These are phyloP conservation scores for Diaporthe citri DNA, from an alignment of 2,329 filamentous ascomycete species.

Conservation along the genomic window DNA sequence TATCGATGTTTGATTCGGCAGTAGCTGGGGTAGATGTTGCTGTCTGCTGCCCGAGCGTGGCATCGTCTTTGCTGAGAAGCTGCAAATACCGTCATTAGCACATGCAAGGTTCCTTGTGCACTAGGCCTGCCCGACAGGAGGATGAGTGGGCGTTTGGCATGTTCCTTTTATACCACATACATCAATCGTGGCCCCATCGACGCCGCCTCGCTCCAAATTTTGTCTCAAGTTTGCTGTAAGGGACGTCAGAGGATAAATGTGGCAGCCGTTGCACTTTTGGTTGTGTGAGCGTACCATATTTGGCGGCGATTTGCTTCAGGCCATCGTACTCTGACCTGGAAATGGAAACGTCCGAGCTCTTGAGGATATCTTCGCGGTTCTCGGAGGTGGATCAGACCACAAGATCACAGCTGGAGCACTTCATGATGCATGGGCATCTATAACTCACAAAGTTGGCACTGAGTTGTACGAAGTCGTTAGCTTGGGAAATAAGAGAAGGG, in stretches of 20 bases:
- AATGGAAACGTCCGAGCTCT: conserved; percentile 63
- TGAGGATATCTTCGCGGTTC: conserved; percentile 48
- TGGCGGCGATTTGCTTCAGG: conserved; percentile 63
- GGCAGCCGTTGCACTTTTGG: conserved; percentile 31
- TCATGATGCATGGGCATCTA: conserved; percentile 24
- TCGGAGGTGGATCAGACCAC: conserved; percentile 32
- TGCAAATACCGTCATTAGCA: conserved; percentile 23
- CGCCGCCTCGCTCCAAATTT: conserved; percentile 64
- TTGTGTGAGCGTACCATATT: conserved; percentile 64
- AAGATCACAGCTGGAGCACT: conserved; percentile 21
- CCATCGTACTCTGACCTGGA: conserved; percentile 71
- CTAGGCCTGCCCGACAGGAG: background rate
- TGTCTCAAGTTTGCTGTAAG: conserved; percentile 57
- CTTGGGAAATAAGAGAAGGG: conserved; percentile 1
- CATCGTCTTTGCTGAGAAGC: conserved; percentile 48
- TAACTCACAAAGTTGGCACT: conserved; percentile 63
- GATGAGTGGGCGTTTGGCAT: background rate
- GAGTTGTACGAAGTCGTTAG: conserved; percentile 2
- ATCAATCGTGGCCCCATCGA: conserved; percentile 59
- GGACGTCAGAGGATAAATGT: conserved; percentile 37
- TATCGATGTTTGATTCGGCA: conserved; percentile 16
- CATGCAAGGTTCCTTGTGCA: background rate
- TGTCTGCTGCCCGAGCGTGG: conserved; percentile 42
- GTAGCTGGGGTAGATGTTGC: background rate
- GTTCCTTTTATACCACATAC: conserved; percentile 50